Evolutionary conservation across 441 rosid species (phyloP).

Genomic region (Sinapis alba): DNA sequence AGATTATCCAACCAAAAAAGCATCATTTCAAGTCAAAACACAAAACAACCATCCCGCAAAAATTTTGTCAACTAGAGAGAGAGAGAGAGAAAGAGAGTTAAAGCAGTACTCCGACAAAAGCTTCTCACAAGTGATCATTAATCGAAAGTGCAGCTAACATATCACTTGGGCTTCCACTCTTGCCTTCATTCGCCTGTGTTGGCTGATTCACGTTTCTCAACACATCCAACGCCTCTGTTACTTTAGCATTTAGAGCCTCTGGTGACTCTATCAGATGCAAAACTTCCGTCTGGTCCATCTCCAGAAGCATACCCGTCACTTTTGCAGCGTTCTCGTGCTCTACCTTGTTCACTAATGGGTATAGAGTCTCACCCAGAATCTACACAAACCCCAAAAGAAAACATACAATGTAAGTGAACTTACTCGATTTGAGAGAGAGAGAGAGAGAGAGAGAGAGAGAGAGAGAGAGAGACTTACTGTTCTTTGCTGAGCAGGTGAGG

Average conservation of each 20-base stretch:
- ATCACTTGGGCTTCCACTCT: conserved; percentile 41
- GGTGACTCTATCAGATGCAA: conserved; percentile 61
- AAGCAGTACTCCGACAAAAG: background rate
- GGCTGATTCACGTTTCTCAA: conserved; percentile 48
- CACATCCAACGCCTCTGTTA: conserved; percentile 53
- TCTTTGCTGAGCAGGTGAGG: conserved; percentile 61
- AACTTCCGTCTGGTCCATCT: conserved; percentile 65
- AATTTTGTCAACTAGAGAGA: conserved; percentile 34
- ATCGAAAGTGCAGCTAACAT: conserved; percentile 52
- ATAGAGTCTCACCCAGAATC: conserved; percentile 52
- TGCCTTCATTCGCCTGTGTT: conserved; percentile 40
- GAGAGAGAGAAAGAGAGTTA: background rate
- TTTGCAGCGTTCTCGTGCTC: conserved; percentile 59
- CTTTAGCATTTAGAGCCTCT: conserved; percentile 55
- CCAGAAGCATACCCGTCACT: conserved; percentile 63
- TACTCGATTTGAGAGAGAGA: background rate
- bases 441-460: background rate
- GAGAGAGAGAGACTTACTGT: conserved; percentile 41
- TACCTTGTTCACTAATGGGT: conserved; percentile 54
- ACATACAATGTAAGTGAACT: conserved; percentile 2
- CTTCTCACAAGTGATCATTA: conserved; percentile 41
- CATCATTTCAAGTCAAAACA: conserved; percentile 18
- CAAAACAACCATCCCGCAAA: conserved; percentile 31
- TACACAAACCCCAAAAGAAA: conserved; percentile 18
- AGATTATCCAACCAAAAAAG: conserved; percentile 25